These are phyloP conservation scores for Spizellomyces sp. DNA, from an alignment of 192 early-diverging fungal species.

Conservation along the genomic window DNA sequence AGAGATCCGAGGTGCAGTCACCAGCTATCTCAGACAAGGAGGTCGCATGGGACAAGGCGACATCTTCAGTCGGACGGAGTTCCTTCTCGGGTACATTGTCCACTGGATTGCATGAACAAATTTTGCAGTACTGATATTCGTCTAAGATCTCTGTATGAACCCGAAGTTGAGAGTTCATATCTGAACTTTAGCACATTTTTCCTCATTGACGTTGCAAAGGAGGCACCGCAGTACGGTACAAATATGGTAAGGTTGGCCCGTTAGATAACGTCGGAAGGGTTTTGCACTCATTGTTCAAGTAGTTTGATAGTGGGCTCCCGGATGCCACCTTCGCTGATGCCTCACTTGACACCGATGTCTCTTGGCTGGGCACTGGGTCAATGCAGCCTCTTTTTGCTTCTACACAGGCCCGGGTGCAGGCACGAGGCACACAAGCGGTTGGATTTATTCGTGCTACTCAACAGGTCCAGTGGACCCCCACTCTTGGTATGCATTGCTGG, in stretches of 20 bases:
- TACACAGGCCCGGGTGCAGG: slow-evolving; percentile 40
- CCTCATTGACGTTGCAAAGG: slow-evolving; percentile 60
- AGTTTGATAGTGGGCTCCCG: slow-evolving; percentile 63
- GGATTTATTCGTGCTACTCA: slow-evolving; percentile 41
- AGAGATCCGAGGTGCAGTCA: slow-evolving; percentile 37
- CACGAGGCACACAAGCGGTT: background rate
- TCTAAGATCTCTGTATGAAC: slow-evolving; percentile 53
- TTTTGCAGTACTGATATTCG: background rate
- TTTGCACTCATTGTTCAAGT: too few species aligned
- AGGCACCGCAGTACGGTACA: slow-evolving; percentile 61
- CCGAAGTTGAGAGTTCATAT: slow-evolving; percentile 65
- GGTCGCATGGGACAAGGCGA: slow-evolving; percentile 4
- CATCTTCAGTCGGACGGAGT: slow-evolving; percentile 21
- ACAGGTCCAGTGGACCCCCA: slow-evolving; percentile 44
- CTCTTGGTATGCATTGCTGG: slow-evolving; percentile 23
- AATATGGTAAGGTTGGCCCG: slow-evolving; percentile 4
- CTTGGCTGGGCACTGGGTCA: slow-evolving; percentile 50
- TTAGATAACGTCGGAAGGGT: too few species aligned
- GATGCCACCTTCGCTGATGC: slow-evolving; percentile 66
- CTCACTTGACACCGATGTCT: slow-evolving; percentile 61
- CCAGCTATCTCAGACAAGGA: slow-evolving; percentile 30
- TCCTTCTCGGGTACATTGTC: background rate
- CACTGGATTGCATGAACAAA: too few species aligned
- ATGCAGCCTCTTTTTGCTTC: slow-evolving; percentile 70
- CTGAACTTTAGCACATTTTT: slow-evolving; percentile 61